Evolutionary conservation across 2,329 filamentous ascomycete genomes (phyloP).

Genomic region (Colletotrichum plurivorum): DNA sequence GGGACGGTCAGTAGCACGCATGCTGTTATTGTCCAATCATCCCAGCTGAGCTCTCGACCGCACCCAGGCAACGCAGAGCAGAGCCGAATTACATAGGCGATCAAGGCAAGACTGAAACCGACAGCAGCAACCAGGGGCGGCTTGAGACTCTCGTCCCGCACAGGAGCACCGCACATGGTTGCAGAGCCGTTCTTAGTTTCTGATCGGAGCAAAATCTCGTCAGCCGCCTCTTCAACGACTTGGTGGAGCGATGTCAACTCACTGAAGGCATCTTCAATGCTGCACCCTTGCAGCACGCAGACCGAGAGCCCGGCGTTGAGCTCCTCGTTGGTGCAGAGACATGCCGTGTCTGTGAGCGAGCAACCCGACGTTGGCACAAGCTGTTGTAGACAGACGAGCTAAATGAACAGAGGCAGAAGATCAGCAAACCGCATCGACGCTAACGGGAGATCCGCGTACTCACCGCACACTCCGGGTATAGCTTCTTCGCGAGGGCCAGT

Average conservation of each 20-base stretch:
- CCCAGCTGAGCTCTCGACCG: constrained; percentile 47
- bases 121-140: constrained; percentile 45
- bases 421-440: constrained; percentile 15
- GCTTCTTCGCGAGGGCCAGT: constrained; percentile 29
- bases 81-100: constrained; percentile 48
- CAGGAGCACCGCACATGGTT: constrained; percentile 43
- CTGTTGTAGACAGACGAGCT: constrained; percentile 41
- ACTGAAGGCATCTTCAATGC: constrained; percentile 34
- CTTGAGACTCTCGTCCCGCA: constrained; percentile 45
- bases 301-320: constrained; percentile 39
- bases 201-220: neutral
- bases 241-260: neutral
- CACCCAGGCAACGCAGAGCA: constrained; percentile 45
- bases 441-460: constrained; percentile 30
- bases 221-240: neutral
- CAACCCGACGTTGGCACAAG: constrained; percentile 31
- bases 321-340: constrained; percentile 43
- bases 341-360: constrained; percentile 38
- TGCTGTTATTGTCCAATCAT: constrained; percentile 55
- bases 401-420: constrained; percentile 16
- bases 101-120: constrained; percentile 46
- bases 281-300: constrained; percentile 41
- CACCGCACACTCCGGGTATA: constrained; percentile 41
- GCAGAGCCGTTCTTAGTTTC: constrained; percentile 42
- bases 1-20: constrained; percentile 48